phyloP scores from a whole-genome alignment of 2,329 filamentous ascomycete genomes.

The Bipolaris zeicola region DNA sequence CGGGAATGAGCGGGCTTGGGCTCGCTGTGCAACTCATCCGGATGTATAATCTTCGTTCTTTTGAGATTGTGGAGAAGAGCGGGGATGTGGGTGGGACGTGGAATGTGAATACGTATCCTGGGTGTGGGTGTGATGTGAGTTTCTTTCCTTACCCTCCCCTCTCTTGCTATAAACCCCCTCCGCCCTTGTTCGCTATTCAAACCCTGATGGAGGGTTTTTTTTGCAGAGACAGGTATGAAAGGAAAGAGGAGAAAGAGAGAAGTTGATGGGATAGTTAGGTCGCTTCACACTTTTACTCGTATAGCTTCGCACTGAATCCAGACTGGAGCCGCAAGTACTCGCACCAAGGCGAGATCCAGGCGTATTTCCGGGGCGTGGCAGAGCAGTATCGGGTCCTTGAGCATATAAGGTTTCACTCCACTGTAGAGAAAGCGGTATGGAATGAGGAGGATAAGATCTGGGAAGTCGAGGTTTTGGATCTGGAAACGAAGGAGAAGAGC shows the following conservation, averaged over 20 bases:
- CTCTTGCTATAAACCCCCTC: no score
- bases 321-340: constrained; percentile 65
- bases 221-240: no score
- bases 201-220: no score
- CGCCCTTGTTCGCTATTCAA: no score
- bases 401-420: constrained; percentile 53
- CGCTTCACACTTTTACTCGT: constrained; percentile 64
- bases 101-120: constrained; percentile 43
- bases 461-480: constrained; percentile 36
- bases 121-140: constrained; percentile 44
- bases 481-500: constrained; percentile 27
- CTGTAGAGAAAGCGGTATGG: constrained; percentile 54
- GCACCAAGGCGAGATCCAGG: constrained; percentile 60
- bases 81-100: constrained; percentile 47
- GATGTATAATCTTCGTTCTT: constrained; percentile 46
- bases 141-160: not conserved
- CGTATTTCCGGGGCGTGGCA: constrained; percentile 55
- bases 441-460: constrained; percentile 51
- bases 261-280: constrained; percentile 18
- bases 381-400: constrained; percentile 45
- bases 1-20: constrained; percentile 56
- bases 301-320: constrained; percentile 64
- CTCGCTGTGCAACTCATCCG: constrained; percentile 54
- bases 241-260: no score
- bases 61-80: constrained; percentile 54